Evolutionary conservation across 768 basidiomycete species (phyloP), one percentile per base, ranked within the genome.

Genomic region (Sarcomyxa edulis): DNA sequence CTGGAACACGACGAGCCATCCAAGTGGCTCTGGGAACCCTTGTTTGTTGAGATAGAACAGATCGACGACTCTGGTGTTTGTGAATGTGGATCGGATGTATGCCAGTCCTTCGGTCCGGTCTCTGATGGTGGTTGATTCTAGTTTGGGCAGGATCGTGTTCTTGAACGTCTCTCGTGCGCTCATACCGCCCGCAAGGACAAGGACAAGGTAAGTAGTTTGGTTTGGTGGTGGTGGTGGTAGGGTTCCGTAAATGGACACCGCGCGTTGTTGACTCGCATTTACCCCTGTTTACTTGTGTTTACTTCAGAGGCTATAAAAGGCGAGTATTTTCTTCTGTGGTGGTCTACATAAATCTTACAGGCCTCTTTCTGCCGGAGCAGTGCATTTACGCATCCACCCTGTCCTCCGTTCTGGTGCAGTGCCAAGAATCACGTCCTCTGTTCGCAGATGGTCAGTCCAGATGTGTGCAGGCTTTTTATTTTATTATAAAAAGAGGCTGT

Each of bases 311-410:
- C 29, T 18, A 16, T 26, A 35, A 21, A 15, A 20, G 25, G n/a
- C n/a, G n/a, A n/a, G 19, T 45, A 9, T 40, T 38, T 31, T 31
- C 27, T 29, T 48, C 32, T 37, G 37, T 32, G 32, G 37, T 43
- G 34, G 18, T 40, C 38, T 31, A 33, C 19, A 19, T 15, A 6
- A 16, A 44, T 31, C 27, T 43, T 44, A 20, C 48, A 48, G 81
- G 81, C 81, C 67, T 66, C 49, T 75, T 82, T 84, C 81, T 84
- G 81, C 81, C 81, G 81, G 81, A 71, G 73, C 78, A 82, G 81
- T 67, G 60, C 61, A 49, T 54, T 55, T 51, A 62, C 60, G 59
- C 64, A 59, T 66, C 74, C 59, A 79, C 75, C 65, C 78, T 82
- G 78, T 60, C n/a, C 60, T 74, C 79, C 81, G 81, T 84, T 84